Evolutionary conservation across 208 protist species (phyloP), one percentile per base, ranked within the genome.

Genomic region (Angomonas ambiguus): DNA sequence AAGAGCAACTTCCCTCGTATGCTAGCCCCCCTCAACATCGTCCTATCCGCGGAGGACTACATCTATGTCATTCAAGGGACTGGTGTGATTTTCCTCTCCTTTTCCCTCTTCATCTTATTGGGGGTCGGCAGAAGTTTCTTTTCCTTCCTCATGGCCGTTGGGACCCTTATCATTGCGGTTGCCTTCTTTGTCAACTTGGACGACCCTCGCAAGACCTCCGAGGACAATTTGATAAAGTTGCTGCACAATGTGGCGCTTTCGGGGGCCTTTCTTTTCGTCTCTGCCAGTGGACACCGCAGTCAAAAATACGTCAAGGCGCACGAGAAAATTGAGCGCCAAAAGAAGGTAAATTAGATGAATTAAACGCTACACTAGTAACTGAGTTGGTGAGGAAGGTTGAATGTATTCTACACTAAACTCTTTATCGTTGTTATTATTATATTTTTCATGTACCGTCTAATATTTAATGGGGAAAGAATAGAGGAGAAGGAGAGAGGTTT

Each of bases 121-220:
- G 83, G 82, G 16, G 84, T 94, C 30, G 85, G 85, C 2, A 82
- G 88, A 41, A 79, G 76, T 67, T 92, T 92, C 74, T 92, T 94
- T 58, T 65, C 80, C 20, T 83, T 94, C 38, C 33, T 91, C 42
- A 61, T 94, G 61, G 85, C 83, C 18, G n/a, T 85, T 1, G 57
- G 67, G 32, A 76, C 74, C 18, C n/a, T 76, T 18, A 32, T 87
- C 48, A 68, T 85, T 34, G 85, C 85, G 4, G 57, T 91, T 16
- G 67, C 69, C 20, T 85, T 89, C 62, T 79, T 85, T 73, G 56
- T 92, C n/a, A 80, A 90, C 53, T 30, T 86, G 1, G 51, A 79
- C 6, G 48, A 87, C 59, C 73, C 77, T 0, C 25, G 57, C 33
- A 59, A 58, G 5, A 82, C 62, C 16, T 41, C 63, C 2, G 65